These are phyloP conservation scores for Myxozyma mucilagina DNA, from an alignment of 805 yeast species.

Conservation along the genomic window DNA sequence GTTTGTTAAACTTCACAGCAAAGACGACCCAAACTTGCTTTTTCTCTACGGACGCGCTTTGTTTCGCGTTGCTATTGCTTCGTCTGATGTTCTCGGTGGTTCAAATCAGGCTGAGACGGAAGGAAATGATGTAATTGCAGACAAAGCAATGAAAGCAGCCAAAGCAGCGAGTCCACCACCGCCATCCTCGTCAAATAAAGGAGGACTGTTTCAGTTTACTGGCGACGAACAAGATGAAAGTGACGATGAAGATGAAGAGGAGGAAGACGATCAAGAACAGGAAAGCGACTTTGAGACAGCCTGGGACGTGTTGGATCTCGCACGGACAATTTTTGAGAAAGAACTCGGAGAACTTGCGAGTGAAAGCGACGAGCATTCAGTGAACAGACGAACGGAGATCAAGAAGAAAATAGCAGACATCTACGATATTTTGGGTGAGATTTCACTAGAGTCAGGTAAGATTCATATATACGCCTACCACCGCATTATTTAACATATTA, in stretches of 20 bases:
- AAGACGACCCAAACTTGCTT: slow-evolving; percentile 72
- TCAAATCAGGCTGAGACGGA: slow-evolving; percentile 22
- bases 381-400: slow-evolving; percentile 15
- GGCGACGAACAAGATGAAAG: slow-evolving; percentile 38
- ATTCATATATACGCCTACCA: background rate
- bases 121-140: slow-evolving; percentile 28
- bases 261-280: slow-evolving; percentile 38
- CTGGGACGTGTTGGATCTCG: slow-evolving; percentile 77
- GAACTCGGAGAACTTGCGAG: slow-evolving; percentile 39
- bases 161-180: slow-evolving; percentile 34
- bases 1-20: slow-evolving; percentile 51
- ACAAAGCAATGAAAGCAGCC: slow-evolving; percentile 32
- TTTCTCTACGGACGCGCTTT: slow-evolving; percentile 77
- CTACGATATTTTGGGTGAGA: slow-evolving; percentile 82
- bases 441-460: slow-evolving; percentile 69
- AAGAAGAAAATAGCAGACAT: slow-evolving; percentile 53
- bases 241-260: slow-evolving; percentile 41
- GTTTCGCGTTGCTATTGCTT: slow-evolving; percentile 72
- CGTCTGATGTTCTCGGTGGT: slow-evolving; percentile 75
- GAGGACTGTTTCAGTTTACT: slow-evolving; percentile 28
- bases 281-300: slow-evolving; percentile 80
- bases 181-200: slow-evolving; percentile 33
- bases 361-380: slow-evolving; percentile 10
- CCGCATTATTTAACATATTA: background rate
- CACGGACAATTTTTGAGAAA: slow-evolving; percentile 65